These are phyloP conservation scores for Termitomyces titanicus DNA, from an alignment of 768 basidiomycete genomes.

Conservation along the genomic window DNA sequence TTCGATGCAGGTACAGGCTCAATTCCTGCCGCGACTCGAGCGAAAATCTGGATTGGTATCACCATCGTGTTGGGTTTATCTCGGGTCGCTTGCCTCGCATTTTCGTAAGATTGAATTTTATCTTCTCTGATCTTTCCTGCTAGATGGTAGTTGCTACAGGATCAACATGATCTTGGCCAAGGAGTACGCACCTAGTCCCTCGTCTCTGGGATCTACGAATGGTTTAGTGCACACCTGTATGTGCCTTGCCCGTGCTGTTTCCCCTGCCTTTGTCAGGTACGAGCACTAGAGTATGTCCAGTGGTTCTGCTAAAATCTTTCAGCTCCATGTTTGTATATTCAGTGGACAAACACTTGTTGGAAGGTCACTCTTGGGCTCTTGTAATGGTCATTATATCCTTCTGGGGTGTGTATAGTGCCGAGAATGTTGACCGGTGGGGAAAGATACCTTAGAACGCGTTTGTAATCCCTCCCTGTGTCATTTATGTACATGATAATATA, in stretches of 20 bases:
- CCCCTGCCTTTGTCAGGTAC: conserved; percentile 59
- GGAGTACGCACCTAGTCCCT: conserved; percentile 46
- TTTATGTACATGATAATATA: background rate
- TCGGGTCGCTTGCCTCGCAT: conserved; percentile 44
- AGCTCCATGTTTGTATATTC: conserved; percentile 61
- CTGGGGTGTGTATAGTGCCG: conserved; percentile 19
- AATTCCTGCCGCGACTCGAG: conserved; percentile 22
- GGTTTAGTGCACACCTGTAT: conserved; percentile 60
- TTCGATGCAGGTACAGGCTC: conserved; percentile 21
- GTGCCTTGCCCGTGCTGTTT: conserved; percentile 53
- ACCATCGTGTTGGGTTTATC: conserved; percentile 38
- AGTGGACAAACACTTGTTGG: conserved; percentile 41
- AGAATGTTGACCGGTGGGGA: conserved; percentile 13
- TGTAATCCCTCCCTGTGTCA: too few relatives aligned
- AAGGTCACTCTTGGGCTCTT: conserved; percentile 55
- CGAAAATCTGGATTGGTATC: conserved; percentile 50
- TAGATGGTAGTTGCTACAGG: conserved; percentile 28
- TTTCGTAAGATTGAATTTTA: conserved; percentile 39
- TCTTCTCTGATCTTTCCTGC: background rate
- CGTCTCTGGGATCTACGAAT: conserved; percentile 57
- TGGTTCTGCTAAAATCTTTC: background rate
- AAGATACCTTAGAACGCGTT: too few relatives aligned
- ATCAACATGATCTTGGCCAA: conserved; percentile 61
- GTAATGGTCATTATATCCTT: conserved; percentile 46
- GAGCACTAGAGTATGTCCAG: background rate